Conservation (phyloP, 306 rosid genomes). For the Nissolia schottii region DNA sequence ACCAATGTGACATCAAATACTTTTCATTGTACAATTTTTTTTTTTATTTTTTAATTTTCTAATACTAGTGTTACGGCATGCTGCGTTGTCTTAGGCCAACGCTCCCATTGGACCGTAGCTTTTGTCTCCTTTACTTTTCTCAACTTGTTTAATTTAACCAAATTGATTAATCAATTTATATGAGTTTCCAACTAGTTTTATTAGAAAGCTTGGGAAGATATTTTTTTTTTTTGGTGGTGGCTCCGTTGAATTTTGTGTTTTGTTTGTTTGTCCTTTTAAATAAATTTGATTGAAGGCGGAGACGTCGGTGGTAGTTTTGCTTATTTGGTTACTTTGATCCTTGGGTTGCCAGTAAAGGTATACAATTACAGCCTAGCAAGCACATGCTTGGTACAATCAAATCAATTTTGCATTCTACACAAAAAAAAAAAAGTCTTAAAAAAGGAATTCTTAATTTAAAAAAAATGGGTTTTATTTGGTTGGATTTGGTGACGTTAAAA, state of each 20-base stretch:
- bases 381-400: not conserved
- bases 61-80: not conserved
- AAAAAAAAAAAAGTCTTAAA: too few relatives aligned
- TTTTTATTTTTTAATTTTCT: too few relatives aligned
- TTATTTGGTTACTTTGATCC: not conserved
- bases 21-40: not conserved
- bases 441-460: too few relatives aligned
- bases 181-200: not conserved
- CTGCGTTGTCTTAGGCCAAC: not conserved
- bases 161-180: not conserved
- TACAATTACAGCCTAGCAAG: constrained; percentile 2
- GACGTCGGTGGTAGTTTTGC: not conserved
- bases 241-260: not conserved
- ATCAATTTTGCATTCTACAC: not conserved
- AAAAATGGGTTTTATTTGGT: too few relatives aligned
- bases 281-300: not conserved
- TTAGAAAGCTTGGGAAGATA: too few relatives aligned
- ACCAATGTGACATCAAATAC: not conserved
- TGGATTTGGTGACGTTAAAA: not conserved
- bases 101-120: not conserved
- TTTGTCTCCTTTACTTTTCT: not conserved
- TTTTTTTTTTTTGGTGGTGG: too few relatives aligned
- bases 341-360: not conserved
- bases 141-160: not conserved
- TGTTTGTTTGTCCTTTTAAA: not conserved